Evolutionary conservation across 305 asterid genomes (phyloP).

Genomic region (Fraxinus albicans): DNA sequence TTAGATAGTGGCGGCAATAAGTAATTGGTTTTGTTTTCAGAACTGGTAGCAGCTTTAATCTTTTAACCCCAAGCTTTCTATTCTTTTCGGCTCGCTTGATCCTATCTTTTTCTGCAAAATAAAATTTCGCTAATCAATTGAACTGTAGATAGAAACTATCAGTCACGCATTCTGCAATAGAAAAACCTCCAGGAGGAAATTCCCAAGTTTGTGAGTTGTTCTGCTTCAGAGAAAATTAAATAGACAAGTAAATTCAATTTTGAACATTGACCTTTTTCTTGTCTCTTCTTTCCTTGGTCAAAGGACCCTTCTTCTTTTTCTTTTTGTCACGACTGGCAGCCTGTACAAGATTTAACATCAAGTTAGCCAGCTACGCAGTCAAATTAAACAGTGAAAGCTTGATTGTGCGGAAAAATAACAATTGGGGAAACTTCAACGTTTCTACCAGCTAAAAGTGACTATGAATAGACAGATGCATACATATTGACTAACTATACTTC

Average conservation of each 20-base stretch:
- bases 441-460: background rate
- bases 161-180: background rate
- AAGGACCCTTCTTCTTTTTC: constrained; percentile 60
- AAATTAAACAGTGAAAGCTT: background rate
- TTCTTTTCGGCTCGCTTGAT: constrained; percentile 77
- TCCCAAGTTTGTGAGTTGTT: background rate
- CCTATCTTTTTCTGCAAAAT: constrained; percentile 59
- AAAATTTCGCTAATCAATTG: constrained; percentile 10
- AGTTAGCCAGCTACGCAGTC: constrained; percentile 13
- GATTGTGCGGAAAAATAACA: constrained; percentile 12
- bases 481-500: no score
- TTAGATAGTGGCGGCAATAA: constrained; percentile 73
- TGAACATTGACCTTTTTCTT: constrained; percentile 61
- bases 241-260: background rate
- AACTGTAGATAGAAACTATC: constrained; percentile 8
- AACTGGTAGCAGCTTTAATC: constrained; percentile 70
- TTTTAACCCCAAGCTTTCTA: constrained; percentile 69
- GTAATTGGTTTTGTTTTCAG: constrained; percentile 54
- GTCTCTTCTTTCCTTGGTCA: constrained; percentile 59
- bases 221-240: background rate
- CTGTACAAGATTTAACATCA: constrained; percentile 42
- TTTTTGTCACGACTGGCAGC: constrained; percentile 36
- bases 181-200: background rate
- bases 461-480: background rate
- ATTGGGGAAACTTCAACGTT: background rate